These are phyloP conservation scores for Ramaria rubella DNA, from an alignment of 768 basidiomycete species.

Conservation along the genomic window DNA sequence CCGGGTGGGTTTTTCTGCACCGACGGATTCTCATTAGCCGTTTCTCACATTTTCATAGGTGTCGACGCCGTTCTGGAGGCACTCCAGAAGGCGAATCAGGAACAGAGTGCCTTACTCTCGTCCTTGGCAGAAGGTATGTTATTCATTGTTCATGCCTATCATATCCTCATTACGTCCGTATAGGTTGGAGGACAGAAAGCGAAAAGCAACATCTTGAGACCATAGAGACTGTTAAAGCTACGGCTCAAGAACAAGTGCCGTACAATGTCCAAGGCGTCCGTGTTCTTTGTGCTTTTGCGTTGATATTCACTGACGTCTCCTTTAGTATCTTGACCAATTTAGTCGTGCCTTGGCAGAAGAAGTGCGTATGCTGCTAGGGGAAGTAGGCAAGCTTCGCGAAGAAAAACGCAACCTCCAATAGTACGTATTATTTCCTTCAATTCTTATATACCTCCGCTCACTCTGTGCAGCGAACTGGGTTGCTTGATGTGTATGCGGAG, in stretches of 20 bases:
- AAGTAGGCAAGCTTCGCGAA: conserved; percentile 78
- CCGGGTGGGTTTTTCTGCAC: conserved; percentile 41
- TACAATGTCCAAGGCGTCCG: conserved; percentile 77
- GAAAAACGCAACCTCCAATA: conserved; percentile 71
- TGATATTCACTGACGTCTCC: neutral
- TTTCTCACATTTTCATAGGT: conserved; percentile 29
- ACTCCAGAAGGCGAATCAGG: conserved; percentile 50
- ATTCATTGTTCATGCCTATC: neutral
- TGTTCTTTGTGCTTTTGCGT: neutral
- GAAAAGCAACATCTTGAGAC: conserved; percentile 60
- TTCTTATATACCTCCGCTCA: neutral
- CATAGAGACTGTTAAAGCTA: conserved; percentile 58
- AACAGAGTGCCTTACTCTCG: conserved; percentile 51
- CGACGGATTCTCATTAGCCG: neutral
- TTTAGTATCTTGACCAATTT: conserved; percentile 72
- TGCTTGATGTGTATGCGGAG: conserved; percentile 61
- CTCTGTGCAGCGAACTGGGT: conserved; percentile 58
- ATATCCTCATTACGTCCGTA: conserved; percentile 10
- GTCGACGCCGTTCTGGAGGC: conserved; percentile 56
- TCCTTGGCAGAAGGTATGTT: conserved; percentile 28
- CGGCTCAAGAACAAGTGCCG: conserved; percentile 68
- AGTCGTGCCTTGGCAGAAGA: conserved; percentile 78
- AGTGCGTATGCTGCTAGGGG: conserved; percentile 74
- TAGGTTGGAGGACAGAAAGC: conserved; percentile 66
- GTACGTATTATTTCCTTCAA: conserved; percentile 39